These are phyloP conservation scores for Stygiomarasmius scandens DNA, from an alignment of 1,284 basidiomycete species.

Conservation along the genomic window DNA sequence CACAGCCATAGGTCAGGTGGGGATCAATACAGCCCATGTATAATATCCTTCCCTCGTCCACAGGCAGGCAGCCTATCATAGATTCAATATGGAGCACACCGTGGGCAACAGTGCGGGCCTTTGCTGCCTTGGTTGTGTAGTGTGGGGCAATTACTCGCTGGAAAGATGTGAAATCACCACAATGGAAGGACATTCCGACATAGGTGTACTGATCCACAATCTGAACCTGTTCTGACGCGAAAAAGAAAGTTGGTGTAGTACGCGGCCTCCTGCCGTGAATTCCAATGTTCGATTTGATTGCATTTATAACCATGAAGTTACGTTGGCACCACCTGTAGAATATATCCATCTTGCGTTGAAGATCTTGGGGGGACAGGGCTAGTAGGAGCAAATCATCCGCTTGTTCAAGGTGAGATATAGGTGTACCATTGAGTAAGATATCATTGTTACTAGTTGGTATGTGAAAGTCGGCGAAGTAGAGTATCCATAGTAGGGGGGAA, in stretches of 20 bases:
- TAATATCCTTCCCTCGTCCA: neutral
- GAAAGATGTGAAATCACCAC: neutral
- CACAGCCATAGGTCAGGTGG: too few relatives aligned
- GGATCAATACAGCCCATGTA: neutral
- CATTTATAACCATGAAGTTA: neutral
- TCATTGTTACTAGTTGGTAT: neutral
- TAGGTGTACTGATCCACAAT: neutral
- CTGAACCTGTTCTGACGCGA: neutral
- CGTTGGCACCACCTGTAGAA: neutral
- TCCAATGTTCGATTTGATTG: neutral
- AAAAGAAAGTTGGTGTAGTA: neutral
- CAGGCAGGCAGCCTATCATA: slow-evolving; percentile 1
- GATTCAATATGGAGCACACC: slow-evolving; percentile 8
- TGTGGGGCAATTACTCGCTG: neutral
- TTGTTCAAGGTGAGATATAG: slow-evolving; percentile 8
- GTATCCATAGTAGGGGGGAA: slow-evolving; percentile 12
- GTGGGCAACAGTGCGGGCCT: neutral
- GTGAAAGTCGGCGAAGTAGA: slow-evolving; percentile 11
- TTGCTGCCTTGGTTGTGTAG: slow-evolving; percentile 2
- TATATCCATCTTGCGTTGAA: slow-evolving; percentile 10
- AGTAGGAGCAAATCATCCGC: slow-evolving; percentile 6
- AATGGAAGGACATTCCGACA: neutral
- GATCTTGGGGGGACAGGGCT: neutral
- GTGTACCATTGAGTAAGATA: neutral
- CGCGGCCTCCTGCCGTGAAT: neutral